phyloP scores from a whole-genome alignment of 306 rosid genomes.

The Rosa persica region DNA sequence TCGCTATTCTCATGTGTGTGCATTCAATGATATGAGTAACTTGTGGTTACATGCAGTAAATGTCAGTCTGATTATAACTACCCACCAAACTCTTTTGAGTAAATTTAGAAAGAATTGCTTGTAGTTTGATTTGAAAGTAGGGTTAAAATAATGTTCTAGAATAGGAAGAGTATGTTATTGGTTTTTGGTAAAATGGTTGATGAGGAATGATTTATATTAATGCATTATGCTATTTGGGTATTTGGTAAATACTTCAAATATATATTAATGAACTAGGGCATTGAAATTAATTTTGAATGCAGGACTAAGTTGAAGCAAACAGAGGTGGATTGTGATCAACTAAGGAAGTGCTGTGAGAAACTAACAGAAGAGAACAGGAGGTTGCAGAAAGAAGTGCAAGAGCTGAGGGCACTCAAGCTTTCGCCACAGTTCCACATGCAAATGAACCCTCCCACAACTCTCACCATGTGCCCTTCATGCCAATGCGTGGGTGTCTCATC shows the following conservation, averaged over 20 bases:
- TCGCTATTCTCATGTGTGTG: conserved; percentile 9
- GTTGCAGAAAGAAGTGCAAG: conserved; percentile 88
- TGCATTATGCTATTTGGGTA: background rate
- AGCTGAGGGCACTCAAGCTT: conserved; percentile 83
- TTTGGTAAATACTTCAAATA: background rate
- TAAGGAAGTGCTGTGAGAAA: conserved; percentile 81
- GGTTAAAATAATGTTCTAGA: background rate
- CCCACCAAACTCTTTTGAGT: background rate
- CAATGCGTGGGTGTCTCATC: conserved; percentile 71
- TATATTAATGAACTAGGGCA: background rate
- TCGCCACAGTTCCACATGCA: conserved; percentile 90
- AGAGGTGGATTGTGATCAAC: conserved; percentile 88
- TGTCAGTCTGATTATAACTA: conserved; percentile 14
- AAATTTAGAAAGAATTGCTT: background rate
- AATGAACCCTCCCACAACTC: conserved; percentile 96
- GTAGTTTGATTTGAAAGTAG: background rate
- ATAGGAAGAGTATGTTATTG: background rate
- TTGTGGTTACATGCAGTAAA: conserved; percentile 21
- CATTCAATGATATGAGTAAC: conserved; percentile 29
- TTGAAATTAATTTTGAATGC: conserved; percentile 4
- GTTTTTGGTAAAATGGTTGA: background rate
- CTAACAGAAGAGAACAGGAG: conserved; percentile 79
- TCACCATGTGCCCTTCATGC: conserved; percentile 94
- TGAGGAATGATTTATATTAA: background rate
- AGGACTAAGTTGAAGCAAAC: conserved; percentile 99